Conservation (phyloP, 2,329 filamentous ascomycete species). For the Grosmannia clavigera region DNA sequence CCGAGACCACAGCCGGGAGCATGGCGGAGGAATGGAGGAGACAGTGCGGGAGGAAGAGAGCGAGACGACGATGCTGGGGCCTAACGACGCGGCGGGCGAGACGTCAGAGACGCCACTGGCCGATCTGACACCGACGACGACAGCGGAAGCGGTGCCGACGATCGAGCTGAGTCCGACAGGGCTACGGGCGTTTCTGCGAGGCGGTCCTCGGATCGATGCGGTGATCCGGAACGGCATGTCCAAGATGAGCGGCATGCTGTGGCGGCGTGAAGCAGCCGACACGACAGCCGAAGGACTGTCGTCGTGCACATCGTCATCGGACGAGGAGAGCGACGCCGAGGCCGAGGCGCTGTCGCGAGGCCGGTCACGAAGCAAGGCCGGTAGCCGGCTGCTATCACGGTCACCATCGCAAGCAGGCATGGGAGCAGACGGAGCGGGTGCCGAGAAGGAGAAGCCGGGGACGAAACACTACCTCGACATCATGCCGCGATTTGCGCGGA, state of each 20-base stretch:
- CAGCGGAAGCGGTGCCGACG: background rate
- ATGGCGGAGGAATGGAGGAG: slow-evolving; percentile 10
- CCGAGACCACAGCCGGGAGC: slow-evolving; percentile 39
- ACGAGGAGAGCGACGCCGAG: slow-evolving; percentile 33
- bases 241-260: slow-evolving; percentile 43
- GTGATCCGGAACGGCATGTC: slow-evolving; percentile 50
- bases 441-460: slow-evolving; percentile 15
- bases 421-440: background rate
- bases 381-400: slow-evolving; percentile 14
- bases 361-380: slow-evolving; percentile 18
- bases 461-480: slow-evolving; percentile 36
- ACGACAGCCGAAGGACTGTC: slow-evolving; percentile 17
- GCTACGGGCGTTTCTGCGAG: slow-evolving; percentile 55
- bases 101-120: slow-evolving; percentile 16
- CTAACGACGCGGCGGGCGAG: background rate
- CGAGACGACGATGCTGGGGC: background rate
- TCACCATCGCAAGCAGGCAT: slow-evolving; percentile 15
- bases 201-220: slow-evolving; percentile 57
- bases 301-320: slow-evolving; percentile 16
- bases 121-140: background rate
- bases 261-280: slow-evolving; percentile 35
- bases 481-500: slow-evolving; percentile 35
- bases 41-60: background rate
- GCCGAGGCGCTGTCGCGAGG: slow-evolving; percentile 25
- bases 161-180: background rate